Base-by-base conservation (phyloP, 140 eudicot species). In the Artemisia princeps region DNA sequence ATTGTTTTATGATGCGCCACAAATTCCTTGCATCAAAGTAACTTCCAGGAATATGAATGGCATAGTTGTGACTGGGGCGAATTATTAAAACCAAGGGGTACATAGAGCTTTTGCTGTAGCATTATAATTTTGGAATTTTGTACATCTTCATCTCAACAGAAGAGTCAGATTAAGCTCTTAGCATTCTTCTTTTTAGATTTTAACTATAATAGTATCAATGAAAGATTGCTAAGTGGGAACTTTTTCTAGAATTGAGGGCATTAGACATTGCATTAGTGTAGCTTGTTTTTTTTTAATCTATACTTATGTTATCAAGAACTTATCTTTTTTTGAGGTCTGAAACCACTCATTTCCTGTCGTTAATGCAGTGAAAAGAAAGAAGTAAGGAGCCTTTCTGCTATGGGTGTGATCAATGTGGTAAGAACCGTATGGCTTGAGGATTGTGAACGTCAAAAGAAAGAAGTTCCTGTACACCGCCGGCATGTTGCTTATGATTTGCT, bases 401-500 rank as follows among this genome's bases (percentile, higher is more conserved):
- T 78, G 71, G 98, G 98, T 74, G 81, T 92, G 59, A 84, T 86
- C 64, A 56, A 70, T 81, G 85, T 88, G 70, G 96, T 92, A 33
- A 88, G 77, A 79, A 53, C 83, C 15, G 48, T 62, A 66, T 92
- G 98, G 98, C 90, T 92, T 40, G 90, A 87, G 76, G 96, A 92
- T 54, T 92, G 98, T 78, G 88, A 75, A 71, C 75, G 77, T 69
- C 84, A 70, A 70, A 92, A 79, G 78, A 88, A 85, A 84, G 98
- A 92, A 74, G 58, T 86, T 71, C 81, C 94, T 75, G 94, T 92
- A 26, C 75, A 55, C 5, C 74, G 73, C 67, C 82, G 77, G 79
- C 96, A 92, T 80, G 84, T 77, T 70, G 96, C 96, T 76, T 78
- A 82, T 78, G 98, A 92, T 73, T 66, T 92, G 75, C 95, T 92